phyloP scores from a whole-genome alignment of 306 rosid genomes.

The Glycine tomentella region DNA sequence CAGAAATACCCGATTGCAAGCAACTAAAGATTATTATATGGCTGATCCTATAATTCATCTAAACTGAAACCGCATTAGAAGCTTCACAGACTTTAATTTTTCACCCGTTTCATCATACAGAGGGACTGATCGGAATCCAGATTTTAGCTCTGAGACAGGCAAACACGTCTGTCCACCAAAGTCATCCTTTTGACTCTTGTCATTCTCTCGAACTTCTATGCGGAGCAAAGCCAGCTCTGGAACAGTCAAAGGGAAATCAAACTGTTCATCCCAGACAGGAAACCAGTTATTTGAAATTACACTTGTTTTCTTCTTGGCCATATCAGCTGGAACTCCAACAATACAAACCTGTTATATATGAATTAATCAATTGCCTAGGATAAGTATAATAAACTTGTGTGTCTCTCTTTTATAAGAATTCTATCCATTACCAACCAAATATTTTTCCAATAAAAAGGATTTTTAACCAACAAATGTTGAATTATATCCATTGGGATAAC shows the following conservation, averaged over 20 bases:
- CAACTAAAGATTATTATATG: not conserved
- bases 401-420: not conserved
- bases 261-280: constrained; percentile 77
- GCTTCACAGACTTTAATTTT: constrained; percentile 60
- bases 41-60: constrained; percentile 21
- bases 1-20: constrained; percentile 14
- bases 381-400: too few relatives aligned
- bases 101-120: constrained; percentile 65
- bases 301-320: constrained; percentile 66
- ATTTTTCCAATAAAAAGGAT: too few relatives aligned
- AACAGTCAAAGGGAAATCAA: constrained; percentile 67
- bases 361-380: not conserved
- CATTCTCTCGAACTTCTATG: constrained; percentile 70
- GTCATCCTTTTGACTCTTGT: constrained; percentile 68
- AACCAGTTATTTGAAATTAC: constrained; percentile 65
- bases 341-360: constrained; percentile 29
- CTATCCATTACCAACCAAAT: constrained; percentile 11
- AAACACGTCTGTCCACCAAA: constrained; percentile 83
- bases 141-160: constrained; percentile 69
- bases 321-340: constrained; percentile 71
- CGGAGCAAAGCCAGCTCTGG: constrained; percentile 82
- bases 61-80: constrained; percentile 60
- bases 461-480: too few relatives aligned
- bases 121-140: constrained; percentile 72
- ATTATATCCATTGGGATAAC: too few relatives aligned